phyloP scores from a whole-genome alignment of 75 land plant species.

The Ceratopteris richardii region DNA sequence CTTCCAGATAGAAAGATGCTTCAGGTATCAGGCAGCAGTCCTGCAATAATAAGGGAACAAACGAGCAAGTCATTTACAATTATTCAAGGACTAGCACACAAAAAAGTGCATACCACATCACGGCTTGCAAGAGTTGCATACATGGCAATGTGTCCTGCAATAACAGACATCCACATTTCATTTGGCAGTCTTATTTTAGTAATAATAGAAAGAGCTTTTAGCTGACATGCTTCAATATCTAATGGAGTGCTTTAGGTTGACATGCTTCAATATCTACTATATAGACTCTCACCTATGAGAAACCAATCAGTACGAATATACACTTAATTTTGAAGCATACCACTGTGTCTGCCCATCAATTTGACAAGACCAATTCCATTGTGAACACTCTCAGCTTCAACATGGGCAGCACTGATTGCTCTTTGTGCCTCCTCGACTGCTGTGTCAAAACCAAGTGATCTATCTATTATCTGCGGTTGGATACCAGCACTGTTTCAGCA shows the following conservation, averaged over 20 bases:
- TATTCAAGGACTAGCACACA: too few relatives aligned
- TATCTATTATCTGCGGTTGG: conserved; percentile 72
- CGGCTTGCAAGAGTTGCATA: conserved; percentile 92
- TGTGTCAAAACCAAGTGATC: conserved; percentile 96
- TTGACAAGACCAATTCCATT: conserved; percentile 95
- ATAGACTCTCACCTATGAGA: too few relatives aligned
- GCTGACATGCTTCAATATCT: too few relatives aligned
- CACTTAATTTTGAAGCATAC: conserved; percentile 36
- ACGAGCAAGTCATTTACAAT: neutral
- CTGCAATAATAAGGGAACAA: conserved; percentile 19
- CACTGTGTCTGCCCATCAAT: conserved; percentile 93
- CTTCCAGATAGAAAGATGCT: conserved; percentile 78
- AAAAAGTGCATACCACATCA: conserved; percentile 83
- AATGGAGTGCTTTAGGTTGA: too few relatives aligned
- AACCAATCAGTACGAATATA: too few relatives aligned
- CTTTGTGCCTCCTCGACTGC: conserved; percentile 98
- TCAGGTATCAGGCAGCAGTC: conserved; percentile 90
- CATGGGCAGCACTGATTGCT: conserved; percentile 96
- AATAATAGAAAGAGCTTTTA: too few relatives aligned
- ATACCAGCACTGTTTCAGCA: conserved; percentile 1
- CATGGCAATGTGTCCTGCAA: conserved; percentile 93
- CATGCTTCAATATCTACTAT: too few relatives aligned
- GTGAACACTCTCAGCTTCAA: conserved; percentile 81
- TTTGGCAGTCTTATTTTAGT: too few relatives aligned
- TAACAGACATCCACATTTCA: neutral